Conservation (phyloP, 805 yeast genomes). For the Candida ascalaphidarum region DNA sequence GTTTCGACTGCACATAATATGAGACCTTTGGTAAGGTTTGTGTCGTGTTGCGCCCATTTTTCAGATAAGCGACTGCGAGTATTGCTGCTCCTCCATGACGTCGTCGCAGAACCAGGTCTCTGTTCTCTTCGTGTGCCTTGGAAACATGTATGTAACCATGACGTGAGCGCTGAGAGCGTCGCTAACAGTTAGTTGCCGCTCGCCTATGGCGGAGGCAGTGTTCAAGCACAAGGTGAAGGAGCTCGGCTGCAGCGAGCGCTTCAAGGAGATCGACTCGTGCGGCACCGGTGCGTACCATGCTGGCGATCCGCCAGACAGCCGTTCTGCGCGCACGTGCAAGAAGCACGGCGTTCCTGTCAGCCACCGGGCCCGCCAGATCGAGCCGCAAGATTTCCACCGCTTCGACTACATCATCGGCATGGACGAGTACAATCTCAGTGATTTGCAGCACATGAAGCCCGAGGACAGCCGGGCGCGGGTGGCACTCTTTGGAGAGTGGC, state of each 20-base stretch:
- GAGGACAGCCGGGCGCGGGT: slow-evolving; percentile 40
- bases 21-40: too few relatives aligned
- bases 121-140: slow-evolving; percentile 87
- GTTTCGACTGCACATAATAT: too few relatives aligned
- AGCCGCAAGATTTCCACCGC: slow-evolving; percentile 37
- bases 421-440: slow-evolving; percentile 52
- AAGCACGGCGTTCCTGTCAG: slow-evolving; percentile 65
- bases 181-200: slow-evolving; percentile 58
- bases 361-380: slow-evolving; percentile 70
- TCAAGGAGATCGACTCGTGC: slow-evolving; percentile 67
- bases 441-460: slow-evolving; percentile 48
- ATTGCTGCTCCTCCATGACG: too few relatives aligned
- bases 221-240: slow-evolving; percentile 57
- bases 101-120: slow-evolving; percentile 33
- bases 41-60: too few relatives aligned
- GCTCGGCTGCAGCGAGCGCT: slow-evolving; percentile 33
- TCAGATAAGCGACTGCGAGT: too few relatives aligned
- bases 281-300: slow-evolving; percentile 83
- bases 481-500: slow-evolving; percentile 76
- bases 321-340: slow-evolving; percentile 62
- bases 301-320: slow-evolving; percentile 74
- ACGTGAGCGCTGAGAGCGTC: neutral
- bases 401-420: slow-evolving; percentile 67
- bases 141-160: slow-evolving; percentile 58
- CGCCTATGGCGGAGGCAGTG: slow-evolving; percentile 98